phyloP scores from a whole-genome alignment of 2,329 filamentous ascomycete genomes.

The Trichocomaceae sp. region DNA sequence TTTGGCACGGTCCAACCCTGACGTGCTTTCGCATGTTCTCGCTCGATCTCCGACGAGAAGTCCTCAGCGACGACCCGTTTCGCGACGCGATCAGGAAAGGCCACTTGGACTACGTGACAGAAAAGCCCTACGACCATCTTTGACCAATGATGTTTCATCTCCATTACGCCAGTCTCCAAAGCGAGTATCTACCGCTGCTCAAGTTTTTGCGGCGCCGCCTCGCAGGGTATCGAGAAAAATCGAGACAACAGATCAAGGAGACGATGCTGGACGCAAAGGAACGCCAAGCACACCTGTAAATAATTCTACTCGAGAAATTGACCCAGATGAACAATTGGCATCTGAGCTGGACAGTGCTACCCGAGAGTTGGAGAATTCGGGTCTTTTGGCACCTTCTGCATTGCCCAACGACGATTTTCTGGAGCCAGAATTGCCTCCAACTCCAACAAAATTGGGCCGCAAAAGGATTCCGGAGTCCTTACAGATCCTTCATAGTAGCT shows the following conservation, averaged over 20 bases:
- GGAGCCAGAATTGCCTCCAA: conserved; percentile 59
- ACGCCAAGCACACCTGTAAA: background rate
- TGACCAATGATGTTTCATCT: conserved; percentile 16
- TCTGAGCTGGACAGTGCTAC: conserved; percentile 28
- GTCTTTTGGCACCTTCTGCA: conserved; percentile 17
- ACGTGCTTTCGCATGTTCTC: conserved; percentile 46
- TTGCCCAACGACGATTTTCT: conserved; percentile 30
- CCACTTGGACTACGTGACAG: conserved; percentile 29
- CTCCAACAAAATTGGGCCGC: conserved; percentile 36
- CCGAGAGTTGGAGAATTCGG: conserved; percentile 17
- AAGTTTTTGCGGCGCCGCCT: conserved; percentile 32
- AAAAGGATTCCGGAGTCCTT: conserved; percentile 29
- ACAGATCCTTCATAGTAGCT: conserved; percentile 30
- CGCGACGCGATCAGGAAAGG: conserved; percentile 15
- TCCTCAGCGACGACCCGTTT: conserved; percentile 20
- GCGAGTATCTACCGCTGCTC: conserved; percentile 25
- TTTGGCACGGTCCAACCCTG: conserved; percentile 55
- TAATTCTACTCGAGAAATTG: conserved; percentile 11
- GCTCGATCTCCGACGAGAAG: conserved; percentile 34
- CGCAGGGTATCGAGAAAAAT: conserved; percentile 31
- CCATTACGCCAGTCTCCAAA: conserved; percentile 18
- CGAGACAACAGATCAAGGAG: conserved; percentile 24
- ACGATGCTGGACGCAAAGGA: conserved; percentile 11
- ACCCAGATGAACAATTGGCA: conserved; percentile 29
- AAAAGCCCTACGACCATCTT: conserved; percentile 32